phyloP scores from a whole-genome alignment of 2,329 filamentous ascomycete genomes.

The Leptographium flavum region DNA sequence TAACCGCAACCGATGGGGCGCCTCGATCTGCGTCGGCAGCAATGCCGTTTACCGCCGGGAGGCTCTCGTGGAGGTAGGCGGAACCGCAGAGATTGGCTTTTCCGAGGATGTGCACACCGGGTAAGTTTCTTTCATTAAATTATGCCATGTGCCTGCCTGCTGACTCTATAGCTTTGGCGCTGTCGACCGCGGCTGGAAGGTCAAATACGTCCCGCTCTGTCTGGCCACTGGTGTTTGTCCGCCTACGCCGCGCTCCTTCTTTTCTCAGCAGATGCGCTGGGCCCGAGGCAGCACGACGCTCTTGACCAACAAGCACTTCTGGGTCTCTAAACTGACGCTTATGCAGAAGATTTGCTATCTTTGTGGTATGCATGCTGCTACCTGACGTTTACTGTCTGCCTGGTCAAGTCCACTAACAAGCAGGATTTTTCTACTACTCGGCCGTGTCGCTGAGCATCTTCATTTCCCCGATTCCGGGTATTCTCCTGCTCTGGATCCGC shows the following conservation, averaged over 20 bases:
- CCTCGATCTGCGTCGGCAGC: slow-evolving; percentile 4
- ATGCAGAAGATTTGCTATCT: slow-evolving; percentile 7
- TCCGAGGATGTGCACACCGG: slow-evolving; percentile 6
- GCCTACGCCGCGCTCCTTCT: slow-evolving; percentile 3
- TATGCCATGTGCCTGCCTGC: neutral
- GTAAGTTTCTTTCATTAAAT: neutral
- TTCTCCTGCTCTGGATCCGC: slow-evolving; percentile 2
- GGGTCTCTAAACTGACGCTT: slow-evolving; percentile 2
- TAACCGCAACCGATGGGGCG: slow-evolving; percentile 4
- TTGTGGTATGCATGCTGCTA: neutral
- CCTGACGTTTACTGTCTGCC: too few species aligned
- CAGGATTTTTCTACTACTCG: slow-evolving; percentile 5
- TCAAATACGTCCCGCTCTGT: slow-evolving; percentile 3
- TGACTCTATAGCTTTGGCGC: neutral
- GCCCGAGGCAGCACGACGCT: slow-evolving; percentile 3
- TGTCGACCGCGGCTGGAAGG: slow-evolving; percentile 5
- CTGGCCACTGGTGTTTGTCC: slow-evolving; percentile 4
- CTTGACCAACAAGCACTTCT: slow-evolving; percentile 4
- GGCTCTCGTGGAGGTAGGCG: slow-evolving; percentile 2
- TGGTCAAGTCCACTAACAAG: too few species aligned
- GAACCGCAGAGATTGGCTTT: slow-evolving; percentile 5
- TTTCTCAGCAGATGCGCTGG: slow-evolving; percentile 6
- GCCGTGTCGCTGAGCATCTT: slow-evolving; percentile 4
- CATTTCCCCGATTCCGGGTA: slow-evolving; percentile 4
- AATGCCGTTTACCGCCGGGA: slow-evolving; percentile 3